Percentiles rank a stretch among this genome's conserved stretches.
phyloP scores from a whole-genome alignment of 2,329 filamentous ascomycete genomes.

The Chaetothyriales sp. region DNA sequence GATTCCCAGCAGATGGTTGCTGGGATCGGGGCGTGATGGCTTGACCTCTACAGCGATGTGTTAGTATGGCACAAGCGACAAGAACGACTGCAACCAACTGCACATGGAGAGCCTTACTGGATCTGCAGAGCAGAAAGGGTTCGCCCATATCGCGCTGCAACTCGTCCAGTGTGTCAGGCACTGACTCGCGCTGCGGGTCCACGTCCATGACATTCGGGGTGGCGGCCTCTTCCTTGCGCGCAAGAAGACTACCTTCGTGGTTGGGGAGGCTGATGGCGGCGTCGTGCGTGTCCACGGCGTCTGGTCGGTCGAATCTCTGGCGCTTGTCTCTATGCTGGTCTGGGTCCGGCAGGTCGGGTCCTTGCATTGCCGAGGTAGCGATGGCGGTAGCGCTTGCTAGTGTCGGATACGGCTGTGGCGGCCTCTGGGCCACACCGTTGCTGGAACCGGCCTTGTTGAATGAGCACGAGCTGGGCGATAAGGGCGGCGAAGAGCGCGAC shows the following conservation, averaged over 20 bases:
- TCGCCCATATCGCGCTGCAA: constrained; percentile 33
- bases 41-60: constrained; percentile 30
- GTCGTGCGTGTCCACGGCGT: constrained; percentile 15
- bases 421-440: neutral
- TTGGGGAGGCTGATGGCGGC: neutral
- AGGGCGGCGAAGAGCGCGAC: constrained; percentile 28
- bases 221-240: constrained; percentile 4
- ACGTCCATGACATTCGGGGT: neutral
- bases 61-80: constrained; percentile 29
- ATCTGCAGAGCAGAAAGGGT: constrained; percentile 37
- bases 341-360: constrained; percentile 24
- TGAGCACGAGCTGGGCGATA: constrained; percentile 16
- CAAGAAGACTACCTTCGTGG: neutral
- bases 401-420: constrained; percentile 10
- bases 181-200: neutral
- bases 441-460: neutral
- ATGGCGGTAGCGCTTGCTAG: neutral
- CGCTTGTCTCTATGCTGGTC: constrained; percentile 17
- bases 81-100: constrained; percentile 17
- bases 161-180: constrained; percentile 25
- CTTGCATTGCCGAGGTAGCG: constrained; percentile 10
- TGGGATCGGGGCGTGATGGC: constrained; percentile 41
- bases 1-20: constrained; percentile 45
- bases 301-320: constrained; percentile 8
- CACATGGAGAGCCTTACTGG: constrained; percentile 34